phyloP scores from a whole-genome alignment of 2,329 filamentous ascomycete species.

The Parascedosporium putredinis region DNA sequence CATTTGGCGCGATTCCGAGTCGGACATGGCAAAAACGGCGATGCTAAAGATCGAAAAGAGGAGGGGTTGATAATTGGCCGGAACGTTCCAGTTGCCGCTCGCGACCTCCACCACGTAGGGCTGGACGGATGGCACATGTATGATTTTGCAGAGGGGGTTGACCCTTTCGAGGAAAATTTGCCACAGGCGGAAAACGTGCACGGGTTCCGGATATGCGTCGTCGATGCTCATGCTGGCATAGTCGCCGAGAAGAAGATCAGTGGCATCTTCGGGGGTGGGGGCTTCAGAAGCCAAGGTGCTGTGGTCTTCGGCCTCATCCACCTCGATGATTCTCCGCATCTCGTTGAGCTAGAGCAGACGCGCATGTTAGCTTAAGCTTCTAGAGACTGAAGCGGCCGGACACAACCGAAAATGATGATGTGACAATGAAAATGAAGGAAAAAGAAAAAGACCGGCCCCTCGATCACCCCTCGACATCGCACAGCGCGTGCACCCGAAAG shows the following conservation, averaged over 20 bases:
- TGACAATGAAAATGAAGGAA: not conserved
- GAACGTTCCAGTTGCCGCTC: slow-evolving; percentile 42
- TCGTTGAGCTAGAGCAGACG: slow-evolving; percentile 34
- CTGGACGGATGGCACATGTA: slow-evolving; percentile 62
- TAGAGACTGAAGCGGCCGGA: not conserved
- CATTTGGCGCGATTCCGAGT: slow-evolving; percentile 43
- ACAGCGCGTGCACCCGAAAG: too few relatives aligned
- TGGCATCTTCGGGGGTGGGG: slow-evolving; percentile 40
- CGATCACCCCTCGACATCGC: too few relatives aligned
- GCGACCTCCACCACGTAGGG: slow-evolving; percentile 53
- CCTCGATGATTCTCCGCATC: slow-evolving; percentile 48
- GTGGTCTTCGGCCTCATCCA: slow-evolving; percentile 36
- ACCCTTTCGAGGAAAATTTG: slow-evolving; percentile 64
- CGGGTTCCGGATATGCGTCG: slow-evolving; percentile 52
- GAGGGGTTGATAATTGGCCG: slow-evolving; percentile 48
- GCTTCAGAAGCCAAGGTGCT: slow-evolving; percentile 38
- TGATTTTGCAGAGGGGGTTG: slow-evolving; percentile 61
- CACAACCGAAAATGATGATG: not conserved
- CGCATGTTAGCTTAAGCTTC: not conserved
- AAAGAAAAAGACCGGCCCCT: not conserved
- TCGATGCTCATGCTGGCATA: slow-evolving; percentile 28
- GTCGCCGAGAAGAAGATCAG: slow-evolving; percentile 38
- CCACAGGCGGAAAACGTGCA: slow-evolving; percentile 63
- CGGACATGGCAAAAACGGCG: slow-evolving; percentile 43
- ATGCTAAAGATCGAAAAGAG: slow-evolving; percentile 57